Percentiles rank a stretch among this genome's conserved stretches.
Evolutionary conservation across 2,329 filamentous ascomycete genomes (phyloP).

Genomic region (Alternaria panax): DNA sequence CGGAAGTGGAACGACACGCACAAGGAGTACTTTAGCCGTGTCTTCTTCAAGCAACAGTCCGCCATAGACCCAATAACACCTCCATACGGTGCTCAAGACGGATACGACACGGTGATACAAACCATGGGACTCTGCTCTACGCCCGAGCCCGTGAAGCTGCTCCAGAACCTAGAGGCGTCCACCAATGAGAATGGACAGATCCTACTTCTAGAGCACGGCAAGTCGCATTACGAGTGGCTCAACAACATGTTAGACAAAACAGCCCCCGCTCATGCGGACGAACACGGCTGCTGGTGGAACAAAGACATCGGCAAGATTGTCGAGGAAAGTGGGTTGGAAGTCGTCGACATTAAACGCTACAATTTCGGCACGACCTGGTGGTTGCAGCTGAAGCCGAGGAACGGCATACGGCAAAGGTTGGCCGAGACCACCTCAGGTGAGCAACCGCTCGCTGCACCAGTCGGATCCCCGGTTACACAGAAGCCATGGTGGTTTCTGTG

Average conservation of each 20-base stretch:
- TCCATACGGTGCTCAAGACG: slow-evolving; percentile 50
- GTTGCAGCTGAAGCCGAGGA: slow-evolving; percentile 55
- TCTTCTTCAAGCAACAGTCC: slow-evolving; percentile 55
- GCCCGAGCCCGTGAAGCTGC: slow-evolving; percentile 52
- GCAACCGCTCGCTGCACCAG: slow-evolving; percentile 24
- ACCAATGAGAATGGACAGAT: slow-evolving; percentile 55
- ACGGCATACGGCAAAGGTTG: slow-evolving; percentile 35
- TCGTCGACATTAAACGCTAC: slow-evolving; percentile 55
- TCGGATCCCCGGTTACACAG: slow-evolving; percentile 30
- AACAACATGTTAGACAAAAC: slow-evolving; percentile 56
- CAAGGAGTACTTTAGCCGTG: slow-evolving; percentile 47
- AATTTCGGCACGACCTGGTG: slow-evolving; percentile 60
- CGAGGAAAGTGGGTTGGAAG: slow-evolving; percentile 56
- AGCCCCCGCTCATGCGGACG: slow-evolving; percentile 57
- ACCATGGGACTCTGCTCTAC: slow-evolving; percentile 62
- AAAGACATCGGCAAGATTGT: slow-evolving; percentile 60
- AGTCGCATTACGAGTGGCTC: slow-evolving; percentile 57
- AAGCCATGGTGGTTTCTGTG: slow-evolving; percentile 47
- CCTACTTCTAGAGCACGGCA: slow-evolving; percentile 60
- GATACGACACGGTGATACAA: slow-evolving; percentile 60
- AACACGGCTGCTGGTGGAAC: slow-evolving; percentile 62
- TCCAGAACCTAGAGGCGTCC: slow-evolving; percentile 54
- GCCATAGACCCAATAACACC: slow-evolving; percentile 54
- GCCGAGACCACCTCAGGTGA: slow-evolving; percentile 18
- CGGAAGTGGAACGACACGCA: slow-evolving; percentile 57